Base-by-base conservation (phyloP, 2,329 filamentous ascomycete genomes). In the Dactylellina parvicollis region DNA sequence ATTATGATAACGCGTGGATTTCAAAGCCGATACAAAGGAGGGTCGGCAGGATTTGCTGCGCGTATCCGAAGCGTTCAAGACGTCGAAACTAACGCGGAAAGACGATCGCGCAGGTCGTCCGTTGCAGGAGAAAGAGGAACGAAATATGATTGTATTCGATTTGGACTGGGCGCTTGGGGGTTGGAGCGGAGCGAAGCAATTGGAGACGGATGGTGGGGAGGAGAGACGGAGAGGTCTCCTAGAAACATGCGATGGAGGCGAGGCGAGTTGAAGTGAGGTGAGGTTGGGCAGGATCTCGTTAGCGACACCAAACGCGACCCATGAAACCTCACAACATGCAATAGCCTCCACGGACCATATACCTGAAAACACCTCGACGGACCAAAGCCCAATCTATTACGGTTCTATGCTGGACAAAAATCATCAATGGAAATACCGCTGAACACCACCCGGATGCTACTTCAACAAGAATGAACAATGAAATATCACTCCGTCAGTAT, bases 221-320 rank as follows among this genome's bases (percentile, higher is more conserved):
- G 40, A 18, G 22, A 83, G 83, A 60, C 85, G 86, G 75, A 88
- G 60, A 18, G 2, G 7, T 16, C n/a, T 20, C 18, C 9, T 8
- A 10, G 18, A 36, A 36, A 1, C 44, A 46, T n/a, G 40, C 50
- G 56, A 44, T 56, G 47, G 57, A 49, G 36, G 12, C 32, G 47
- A 38, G 59, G 44, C 47, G 55, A 55, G 67, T 59, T 65, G 67
- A 49, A 18, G 62, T 65, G 20, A 14, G 42, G 38, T 57, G 50
- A 59, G 26, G 42, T 56, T 71, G 38, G 60, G 16, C 52, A 60
- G 67, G 67, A 60, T 72, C 66, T 60, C 30, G 60, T 22, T 24
- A 62, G 52, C 67, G 59, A 56, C 49, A 24, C 26, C 38, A 54
- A 56, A 62, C 65, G 65, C 65, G 65, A 54, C 55, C 34, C 16